These are phyloP conservation scores for Collariella sp. DNA, from an alignment of 495 filamentous ascomycete species.

Conservation along the genomic window DNA sequence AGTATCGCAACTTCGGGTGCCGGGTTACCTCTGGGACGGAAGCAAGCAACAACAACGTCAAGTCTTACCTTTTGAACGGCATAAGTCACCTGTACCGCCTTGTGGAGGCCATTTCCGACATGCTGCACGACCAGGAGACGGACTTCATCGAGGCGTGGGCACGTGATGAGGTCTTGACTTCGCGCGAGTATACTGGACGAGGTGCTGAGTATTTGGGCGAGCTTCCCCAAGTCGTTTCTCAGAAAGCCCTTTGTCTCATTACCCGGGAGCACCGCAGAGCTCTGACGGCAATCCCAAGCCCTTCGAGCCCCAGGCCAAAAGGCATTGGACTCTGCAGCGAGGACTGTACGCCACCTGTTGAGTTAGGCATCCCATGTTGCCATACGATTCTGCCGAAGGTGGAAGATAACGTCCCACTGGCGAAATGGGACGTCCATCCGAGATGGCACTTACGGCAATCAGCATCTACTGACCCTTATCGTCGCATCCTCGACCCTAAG, in stretches of 20 bases:
- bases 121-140: neutral
- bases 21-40: neutral
- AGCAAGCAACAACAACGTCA: neutral
- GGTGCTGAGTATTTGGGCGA: neutral
- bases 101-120: neutral
- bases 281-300: no score
- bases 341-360: no score
- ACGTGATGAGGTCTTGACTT: neutral
- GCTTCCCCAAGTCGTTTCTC: neutral
- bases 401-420: neutral
- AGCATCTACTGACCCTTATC: neutral
- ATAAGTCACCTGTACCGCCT: neutral
- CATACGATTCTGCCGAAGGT: neutral
- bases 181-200: neutral
- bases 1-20: neutral
- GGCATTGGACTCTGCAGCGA: no score
- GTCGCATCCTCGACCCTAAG: neutral
- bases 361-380: neutral
- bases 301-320: no score
- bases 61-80: neutral
- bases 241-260: neutral
- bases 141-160: neutral
- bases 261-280: neutral
- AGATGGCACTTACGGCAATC: neutral
- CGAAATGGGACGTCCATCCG: neutral